phyloP scores from a whole-genome alignment of 1,139 yeast genomes.

The Geotrichum siamense region DNA sequence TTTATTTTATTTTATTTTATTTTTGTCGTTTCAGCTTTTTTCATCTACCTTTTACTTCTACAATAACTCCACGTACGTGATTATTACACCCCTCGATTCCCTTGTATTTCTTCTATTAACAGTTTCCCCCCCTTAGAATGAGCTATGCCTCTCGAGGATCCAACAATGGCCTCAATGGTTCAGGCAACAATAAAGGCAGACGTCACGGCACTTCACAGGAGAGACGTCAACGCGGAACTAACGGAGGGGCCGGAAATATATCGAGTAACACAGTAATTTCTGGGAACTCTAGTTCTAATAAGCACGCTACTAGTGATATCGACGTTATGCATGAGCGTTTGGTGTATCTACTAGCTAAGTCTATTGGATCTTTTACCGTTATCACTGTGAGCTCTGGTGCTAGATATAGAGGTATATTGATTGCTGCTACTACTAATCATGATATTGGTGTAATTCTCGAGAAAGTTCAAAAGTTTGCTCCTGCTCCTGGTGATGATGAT shows the following conservation, averaged over 20 bases:
- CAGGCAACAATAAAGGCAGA: slow-evolving; percentile 7
- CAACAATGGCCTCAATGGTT: slow-evolving; percentile 6
- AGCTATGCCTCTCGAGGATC: slow-evolving; percentile 15
- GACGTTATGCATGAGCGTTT: slow-evolving; percentile 42
- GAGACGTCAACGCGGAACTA: slow-evolving; percentile 4
- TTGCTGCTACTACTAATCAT: slow-evolving; percentile 39
- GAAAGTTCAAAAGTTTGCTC: slow-evolving; percentile 42
- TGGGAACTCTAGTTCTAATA: slow-evolving; percentile 6
- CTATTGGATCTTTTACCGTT: slow-evolving; percentile 50
- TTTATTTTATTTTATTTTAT: neutral
- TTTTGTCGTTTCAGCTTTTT: neutral
- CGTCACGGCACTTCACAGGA: slow-evolving; percentile 10
- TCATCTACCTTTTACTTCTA: too few species aligned
- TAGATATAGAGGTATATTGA: slow-evolving; percentile 52
- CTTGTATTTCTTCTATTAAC: slow-evolving; percentile 1
- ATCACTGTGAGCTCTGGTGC: slow-evolving; percentile 61
- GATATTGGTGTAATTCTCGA: slow-evolving; percentile 49
- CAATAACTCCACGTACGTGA: too few species aligned
- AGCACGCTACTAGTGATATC: slow-evolving; percentile 11
- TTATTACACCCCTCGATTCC: too few species aligned
- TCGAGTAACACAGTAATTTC: slow-evolving; percentile 3
- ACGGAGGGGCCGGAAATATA: slow-evolving; percentile 1
- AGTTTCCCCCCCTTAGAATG: slow-evolving; percentile 10
- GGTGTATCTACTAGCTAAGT: slow-evolving; percentile 44
- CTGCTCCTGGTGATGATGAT: slow-evolving; percentile 35